phyloP scores from a whole-genome alignment of 1,284 basidiomycete genomes.

The Exobasidium rhododendri region DNA sequence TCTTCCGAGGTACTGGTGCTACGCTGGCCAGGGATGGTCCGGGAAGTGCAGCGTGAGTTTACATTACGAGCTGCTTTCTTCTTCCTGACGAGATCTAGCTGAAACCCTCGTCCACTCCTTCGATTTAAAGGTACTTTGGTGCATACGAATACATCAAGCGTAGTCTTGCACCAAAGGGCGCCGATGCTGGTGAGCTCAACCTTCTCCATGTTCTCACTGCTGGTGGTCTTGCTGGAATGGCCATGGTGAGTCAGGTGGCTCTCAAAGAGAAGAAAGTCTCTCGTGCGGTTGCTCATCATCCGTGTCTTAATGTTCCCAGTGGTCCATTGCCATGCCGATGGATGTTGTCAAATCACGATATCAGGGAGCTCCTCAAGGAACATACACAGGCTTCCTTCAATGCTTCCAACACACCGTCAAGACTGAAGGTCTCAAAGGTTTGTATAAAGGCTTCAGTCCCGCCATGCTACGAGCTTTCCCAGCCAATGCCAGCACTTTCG shows the following conservation, averaged over 20 bases:
- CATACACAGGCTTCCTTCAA: conserved; percentile 89
- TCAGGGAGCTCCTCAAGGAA: conserved; percentile 93
- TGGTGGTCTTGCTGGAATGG: conserved; percentile 90
- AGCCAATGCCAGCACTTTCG: conserved; percentile 92
- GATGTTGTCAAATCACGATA: conserved; percentile 79
- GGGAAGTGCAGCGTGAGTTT: conserved; percentile 84
- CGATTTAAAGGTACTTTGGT: conserved; percentile 77
- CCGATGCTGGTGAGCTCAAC: conserved; percentile 75
- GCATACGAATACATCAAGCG: conserved; percentile 94
- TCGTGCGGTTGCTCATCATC: neutral
- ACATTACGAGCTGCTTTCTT: neutral
- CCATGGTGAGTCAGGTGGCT: conserved; percentile 87
- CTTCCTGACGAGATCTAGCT: no score
- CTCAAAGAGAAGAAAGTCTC: conserved; percentile 53
- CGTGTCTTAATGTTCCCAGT: conserved; percentile 14
- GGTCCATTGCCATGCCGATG: conserved; percentile 45
- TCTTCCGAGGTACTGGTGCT: conserved; percentile 88
- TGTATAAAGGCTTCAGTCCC: conserved; percentile 97
- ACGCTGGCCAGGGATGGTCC: conserved; percentile 93
- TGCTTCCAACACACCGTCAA: conserved; percentile 88
- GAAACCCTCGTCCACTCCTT: neutral
- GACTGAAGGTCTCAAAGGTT: conserved; percentile 78
- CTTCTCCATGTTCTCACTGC: conserved; percentile 84
- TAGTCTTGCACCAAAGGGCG: conserved; percentile 68
- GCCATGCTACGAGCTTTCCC: conserved; percentile 76